Conservation (phyloP, 768 basidiomycete genomes). For the Hirschioporus abietinus region DNA sequence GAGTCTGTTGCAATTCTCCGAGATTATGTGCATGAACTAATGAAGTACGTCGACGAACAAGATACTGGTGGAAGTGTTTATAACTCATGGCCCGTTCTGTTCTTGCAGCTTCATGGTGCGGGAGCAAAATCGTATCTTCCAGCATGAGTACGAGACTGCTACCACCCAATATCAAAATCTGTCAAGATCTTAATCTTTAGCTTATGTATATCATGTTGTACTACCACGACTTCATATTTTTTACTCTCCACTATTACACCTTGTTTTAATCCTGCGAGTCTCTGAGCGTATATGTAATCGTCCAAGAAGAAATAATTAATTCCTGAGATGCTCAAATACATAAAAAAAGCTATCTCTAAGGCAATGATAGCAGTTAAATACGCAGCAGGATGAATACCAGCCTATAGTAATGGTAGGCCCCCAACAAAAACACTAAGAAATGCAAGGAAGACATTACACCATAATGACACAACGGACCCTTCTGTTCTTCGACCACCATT, state of each 20-base stretch:
- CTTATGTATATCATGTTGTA: not conserved
- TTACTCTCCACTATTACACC: not conserved
- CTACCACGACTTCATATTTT: not conserved
- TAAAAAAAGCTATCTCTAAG: not conserved
- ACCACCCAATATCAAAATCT: constrained; percentile 78
- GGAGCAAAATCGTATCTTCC: constrained; percentile 70
- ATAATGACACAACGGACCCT: not conserved
- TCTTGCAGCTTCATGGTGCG: constrained; percentile 67
- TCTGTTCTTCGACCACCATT: not conserved
- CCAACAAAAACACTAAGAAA: not conserved
- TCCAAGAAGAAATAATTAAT: not conserved
- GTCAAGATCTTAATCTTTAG: constrained; percentile 52
- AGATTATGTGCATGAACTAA: constrained; percentile 87
- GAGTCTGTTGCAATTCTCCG: constrained; percentile 79
- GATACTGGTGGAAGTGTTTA: constrained; percentile 1
- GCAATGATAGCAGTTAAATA: too few relatives aligned
- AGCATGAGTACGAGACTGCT: constrained; percentile 72
- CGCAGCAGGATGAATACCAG: too few relatives aligned
- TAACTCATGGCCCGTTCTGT: too few relatives aligned
- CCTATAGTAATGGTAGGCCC: not conserved
- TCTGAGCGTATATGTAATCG: not conserved
- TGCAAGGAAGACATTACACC: not conserved
- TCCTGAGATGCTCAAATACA: not conserved
- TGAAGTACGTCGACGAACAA: constrained; percentile 47
- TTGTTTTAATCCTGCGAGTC: not conserved